Conservation (phyloP, 2,329 filamentous ascomycete species). For the Domatiomyces globalis region DNA sequence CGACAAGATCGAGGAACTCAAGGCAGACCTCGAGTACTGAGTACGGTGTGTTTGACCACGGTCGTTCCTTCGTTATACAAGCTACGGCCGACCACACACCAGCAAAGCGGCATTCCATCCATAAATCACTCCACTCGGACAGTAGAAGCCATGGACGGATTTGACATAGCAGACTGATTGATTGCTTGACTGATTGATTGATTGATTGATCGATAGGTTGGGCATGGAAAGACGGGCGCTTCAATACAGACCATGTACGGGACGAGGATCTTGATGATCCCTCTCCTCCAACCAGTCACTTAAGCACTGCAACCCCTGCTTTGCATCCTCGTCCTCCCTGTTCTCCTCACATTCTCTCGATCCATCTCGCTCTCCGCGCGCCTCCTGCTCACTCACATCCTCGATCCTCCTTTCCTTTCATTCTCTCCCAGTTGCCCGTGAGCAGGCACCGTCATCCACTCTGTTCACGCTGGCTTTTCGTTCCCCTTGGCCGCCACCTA, state of each 20-base stretch:
- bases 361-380: constrained; percentile 31
- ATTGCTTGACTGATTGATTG: too few species aligned
- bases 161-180: background rate
- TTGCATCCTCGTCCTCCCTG: constrained; percentile 35
- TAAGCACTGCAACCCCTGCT: constrained; percentile 31
- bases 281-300: constrained; percentile 1
- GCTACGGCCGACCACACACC: background rate
- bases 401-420: constrained; percentile 9
- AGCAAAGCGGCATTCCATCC: background rate
- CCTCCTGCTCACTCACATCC: constrained; percentile 24
- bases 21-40: constrained; percentile 6
- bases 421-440: constrained; percentile 2
- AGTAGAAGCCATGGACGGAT: background rate
- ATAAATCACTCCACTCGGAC: background rate
- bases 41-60: background rate
- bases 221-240: background rate
- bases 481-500: background rate
- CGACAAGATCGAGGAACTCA: constrained; percentile 24
- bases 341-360: constrained; percentile 34
- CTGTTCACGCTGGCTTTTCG: background rate
- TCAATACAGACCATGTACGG: background rate
- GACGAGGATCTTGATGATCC: too few species aligned
- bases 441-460: constrained; percentile 7
- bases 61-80: background rate
- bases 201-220: background rate